Percentiles rank a stretch among this genome's conserved stretches.
Conservation (phyloP, 768 basidiomycete species). For the Melanogaster broomeanus region DNA sequence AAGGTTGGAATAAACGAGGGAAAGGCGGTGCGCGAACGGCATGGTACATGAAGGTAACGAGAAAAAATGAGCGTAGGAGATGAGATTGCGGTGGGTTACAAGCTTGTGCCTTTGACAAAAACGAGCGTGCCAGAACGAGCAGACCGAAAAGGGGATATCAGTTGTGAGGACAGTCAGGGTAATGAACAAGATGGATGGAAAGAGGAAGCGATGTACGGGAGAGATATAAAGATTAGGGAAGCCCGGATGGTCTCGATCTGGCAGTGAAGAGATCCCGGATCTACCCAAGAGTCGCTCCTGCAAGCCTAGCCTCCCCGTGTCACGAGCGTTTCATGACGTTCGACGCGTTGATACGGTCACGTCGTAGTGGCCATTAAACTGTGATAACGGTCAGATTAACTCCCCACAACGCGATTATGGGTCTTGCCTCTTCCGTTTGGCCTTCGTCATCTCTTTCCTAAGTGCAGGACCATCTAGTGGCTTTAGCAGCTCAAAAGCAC, state of each 20-base stretch:
- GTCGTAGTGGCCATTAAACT: conserved; percentile 38
- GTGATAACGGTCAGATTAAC: conserved; percentile 2
- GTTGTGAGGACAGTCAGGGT: conserved; percentile 31
- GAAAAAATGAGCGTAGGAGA: conserved; percentile 31
- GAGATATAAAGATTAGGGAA: conserved; percentile 24
- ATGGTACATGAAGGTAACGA: conserved; percentile 20
- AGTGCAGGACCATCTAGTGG: conserved; percentile 92
- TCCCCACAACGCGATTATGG: not conserved
- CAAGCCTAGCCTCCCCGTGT: conserved; percentile 7
- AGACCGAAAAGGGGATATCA: conserved; percentile 26
- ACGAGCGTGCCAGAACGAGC: conserved; percentile 21
- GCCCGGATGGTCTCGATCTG: conserved; percentile 29
- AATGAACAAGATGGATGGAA: conserved; percentile 23
- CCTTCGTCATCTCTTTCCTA: conserved; percentile 98
- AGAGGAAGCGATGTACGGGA: conserved; percentile 19
- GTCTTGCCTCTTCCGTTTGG: conserved; percentile 90
- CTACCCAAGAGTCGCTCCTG: conserved; percentile 4
- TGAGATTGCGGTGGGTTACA: conserved; percentile 35
- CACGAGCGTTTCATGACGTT: not conserved
- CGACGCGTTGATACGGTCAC: conserved; percentile 11
- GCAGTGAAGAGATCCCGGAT: conserved; percentile 20
- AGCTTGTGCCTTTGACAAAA: conserved; percentile 30
- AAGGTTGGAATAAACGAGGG: conserved; percentile 8
- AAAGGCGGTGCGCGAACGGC: conserved; percentile 10
- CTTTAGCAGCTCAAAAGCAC: conserved; percentile 96